A percentile compares a stretch with the other conserved stretches of the same genome.
Conservation (phyloP, 352 stramenopile genomes). For the Globisporangium echinulatum region DNA sequence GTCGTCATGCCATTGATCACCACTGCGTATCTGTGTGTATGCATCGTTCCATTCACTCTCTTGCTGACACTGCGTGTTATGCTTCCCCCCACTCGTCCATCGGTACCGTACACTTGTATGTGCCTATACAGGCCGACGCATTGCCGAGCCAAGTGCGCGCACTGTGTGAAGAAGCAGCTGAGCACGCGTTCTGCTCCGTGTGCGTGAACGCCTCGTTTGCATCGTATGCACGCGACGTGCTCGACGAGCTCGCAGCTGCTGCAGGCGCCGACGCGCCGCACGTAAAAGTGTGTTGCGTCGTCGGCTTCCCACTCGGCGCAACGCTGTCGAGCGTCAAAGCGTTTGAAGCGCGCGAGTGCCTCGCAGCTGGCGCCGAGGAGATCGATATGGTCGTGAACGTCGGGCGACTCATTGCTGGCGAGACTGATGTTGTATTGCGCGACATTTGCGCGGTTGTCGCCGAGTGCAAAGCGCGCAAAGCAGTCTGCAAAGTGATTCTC, state of each 20-base stretch:
- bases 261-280: slow-evolving; percentile 25
- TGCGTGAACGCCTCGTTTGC: slow-evolving; percentile 81
- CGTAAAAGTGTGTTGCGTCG: slow-evolving; percentile 70
- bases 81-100: no score
- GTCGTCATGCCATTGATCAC: neutral
- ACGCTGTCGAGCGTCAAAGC: slow-evolving; percentile 53
- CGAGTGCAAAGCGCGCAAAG: slow-evolving; percentile 55
- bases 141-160: slow-evolving; percentile 52
- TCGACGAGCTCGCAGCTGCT: slow-evolving; percentile 33
- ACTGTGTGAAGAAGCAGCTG: slow-evolving; percentile 61
- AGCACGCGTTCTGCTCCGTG: slow-evolving; percentile 70
- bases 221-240: slow-evolving; percentile 48
- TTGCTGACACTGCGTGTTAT: no score
- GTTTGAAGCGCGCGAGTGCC: slow-evolving; percentile 59
- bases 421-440: slow-evolving; percentile 69
- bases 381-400: slow-evolving; percentile 89
- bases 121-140: slow-evolving; percentile 41
- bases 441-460: slow-evolving; percentile 66
- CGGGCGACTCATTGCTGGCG: slow-evolving; percentile 45
- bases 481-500: slow-evolving; percentile 78
- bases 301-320: slow-evolving; percentile 76
- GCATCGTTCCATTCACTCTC: no score
- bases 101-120: neutral
- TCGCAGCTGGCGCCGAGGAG: slow-evolving; percentile 71
- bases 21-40: no score